Percentiles rank a stretch among this genome's conserved stretches.
These are phyloP conservation scores for Venturia nashicola DNA, from an alignment of 2,329 filamentous ascomycete species.

Conservation along the genomic window DNA sequence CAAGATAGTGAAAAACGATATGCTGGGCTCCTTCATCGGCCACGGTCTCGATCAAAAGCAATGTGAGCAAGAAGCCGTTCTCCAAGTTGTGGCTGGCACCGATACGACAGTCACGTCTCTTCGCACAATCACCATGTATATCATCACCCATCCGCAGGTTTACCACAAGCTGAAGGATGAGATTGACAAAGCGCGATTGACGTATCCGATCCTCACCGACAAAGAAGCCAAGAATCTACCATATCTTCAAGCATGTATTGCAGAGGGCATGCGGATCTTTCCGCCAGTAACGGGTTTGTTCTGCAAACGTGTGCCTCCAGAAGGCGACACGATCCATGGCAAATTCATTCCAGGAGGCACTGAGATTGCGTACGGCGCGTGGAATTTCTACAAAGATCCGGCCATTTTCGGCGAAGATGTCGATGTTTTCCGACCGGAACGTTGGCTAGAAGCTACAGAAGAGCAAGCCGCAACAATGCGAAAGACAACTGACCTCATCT, in stretches of 20 bases:
- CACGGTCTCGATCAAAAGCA: conserved; percentile 24
- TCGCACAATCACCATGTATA: conserved; percentile 38
- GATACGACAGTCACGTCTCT: conserved; percentile 46
- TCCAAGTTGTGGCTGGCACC: conserved; percentile 34
- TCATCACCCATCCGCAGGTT: conserved; percentile 37
- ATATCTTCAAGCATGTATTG: conserved; percentile 42
- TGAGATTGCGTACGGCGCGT: conserved; percentile 20
- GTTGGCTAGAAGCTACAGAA: conserved; percentile 31
- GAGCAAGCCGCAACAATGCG: conserved; percentile 9
- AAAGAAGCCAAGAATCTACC: conserved; percentile 30
- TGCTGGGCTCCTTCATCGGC: conserved; percentile 41
- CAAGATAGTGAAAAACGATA: conserved; percentile 32
- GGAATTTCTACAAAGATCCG: conserved; percentile 19
- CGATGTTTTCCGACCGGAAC: conserved; percentile 35
- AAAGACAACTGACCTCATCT: conserved; percentile 19
- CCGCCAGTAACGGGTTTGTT: conserved; percentile 38
- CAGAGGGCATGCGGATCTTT: conserved; percentile 38
- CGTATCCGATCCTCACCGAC: conserved; percentile 18
- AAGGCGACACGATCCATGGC: conserved; percentile 6
- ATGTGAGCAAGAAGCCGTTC: conserved; percentile 31
- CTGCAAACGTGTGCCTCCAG: conserved; percentile 21
- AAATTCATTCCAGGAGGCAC: conserved; percentile 8
- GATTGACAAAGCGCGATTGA: conserved; percentile 19
- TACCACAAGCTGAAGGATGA: conserved; percentile 35
- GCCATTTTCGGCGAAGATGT: conserved; percentile 23